Evolutionary conservation across 768 basidiomycete species (phyloP), one percentile per base, ranked within the genome.

Genomic region (Pisolithus sp.): DNA sequence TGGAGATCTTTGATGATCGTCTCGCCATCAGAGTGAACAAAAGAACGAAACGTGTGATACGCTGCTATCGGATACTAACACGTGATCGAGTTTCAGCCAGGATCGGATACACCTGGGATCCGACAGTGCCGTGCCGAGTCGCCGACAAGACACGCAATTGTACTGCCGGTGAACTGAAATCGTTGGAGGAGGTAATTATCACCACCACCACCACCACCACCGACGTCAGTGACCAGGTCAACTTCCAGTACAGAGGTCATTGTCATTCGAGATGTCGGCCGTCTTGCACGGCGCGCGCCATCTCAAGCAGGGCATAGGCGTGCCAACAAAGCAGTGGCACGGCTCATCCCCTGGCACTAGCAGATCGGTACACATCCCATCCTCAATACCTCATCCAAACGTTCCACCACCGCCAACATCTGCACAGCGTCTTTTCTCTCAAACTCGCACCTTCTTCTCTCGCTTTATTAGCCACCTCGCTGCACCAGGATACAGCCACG

Each of bases 401-500:
- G 58, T 57, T 17, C 63, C 68, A 28, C 63, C 73, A 8, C 53
- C 68, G 26, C 57, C 63, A 10, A 66, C 68, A 2, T 56, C 71
- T 36, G 62, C 73, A 1, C 74, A 80, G 57, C 73, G 70, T 50
- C 57, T 85, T 41, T 67, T 85, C 51, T 70, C 72, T 17, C 72
- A 78, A 39, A 76, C 85, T 15, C 78, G 75, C 51, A 75, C 73
- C n/a, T 52, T 85, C 34, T 58, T 87, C 44, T 69, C 78, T 43
- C 75, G 72, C 34, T 74, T 88, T 53, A 74, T 83, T 51, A 69
- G 76, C 10, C 75, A 79, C 49, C 73, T 86, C 31, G 76, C 79
- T 36, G 63, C 85, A 4, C 83, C 85, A 3, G 81, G 82, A 47
- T 63, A 58, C 21, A 55, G 71, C 41, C 68, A 63, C 63, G 69